These are phyloP conservation scores for Fusarium sp. DNA, from an alignment of 2,329 filamentous ascomycete species.

Conservation along the genomic window DNA sequence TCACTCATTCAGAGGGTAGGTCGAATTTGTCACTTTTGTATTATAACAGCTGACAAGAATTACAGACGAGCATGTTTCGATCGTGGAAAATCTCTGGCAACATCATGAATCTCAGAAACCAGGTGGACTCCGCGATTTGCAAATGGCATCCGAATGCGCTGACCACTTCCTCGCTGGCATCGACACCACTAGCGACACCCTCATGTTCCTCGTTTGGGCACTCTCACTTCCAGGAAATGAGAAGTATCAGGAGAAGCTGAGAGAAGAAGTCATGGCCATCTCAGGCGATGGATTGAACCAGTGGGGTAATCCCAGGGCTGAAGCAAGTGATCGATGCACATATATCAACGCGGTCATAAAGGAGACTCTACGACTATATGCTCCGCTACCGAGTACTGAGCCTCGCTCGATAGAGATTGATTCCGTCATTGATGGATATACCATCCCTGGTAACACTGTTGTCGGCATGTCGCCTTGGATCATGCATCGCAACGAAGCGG, in stretches of 20 bases:
- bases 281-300: slow-evolving; percentile 33
- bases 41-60: fast-evolving
- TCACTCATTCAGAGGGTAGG: background rate
- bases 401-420: slow-evolving; percentile 53
- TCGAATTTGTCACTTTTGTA: fast-evolving
- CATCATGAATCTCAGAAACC: slow-evolving; percentile 46
- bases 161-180: slow-evolving; percentile 66
- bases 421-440: slow-evolving; percentile 39
- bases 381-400: slow-evolving; percentile 63
- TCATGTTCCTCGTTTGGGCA: slow-evolving; percentile 63
- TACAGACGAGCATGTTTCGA: slow-evolving; percentile 41
- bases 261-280: slow-evolving; percentile 54
- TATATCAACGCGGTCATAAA: slow-evolving; percentile 63
- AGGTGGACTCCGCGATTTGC: slow-evolving; percentile 53
- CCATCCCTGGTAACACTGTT: slow-evolving; percentile 40
- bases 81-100: slow-evolving; percentile 55
- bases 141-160: slow-evolving; percentile 64
- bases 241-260: slow-evolving; percentile 58
- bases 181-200: slow-evolving; percentile 64
- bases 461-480: slow-evolving; percentile 46
- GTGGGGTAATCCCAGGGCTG: slow-evolving; percentile 48
- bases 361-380: slow-evolving; percentile 62
- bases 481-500: slow-evolving; percentile 42
- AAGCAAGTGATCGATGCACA: slow-evolving; percentile 52
- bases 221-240: slow-evolving; percentile 58